Base-by-base conservation (phyloP, 2,329 filamentous ascomycete genomes). In the Cladosporium phlei region DNA sequence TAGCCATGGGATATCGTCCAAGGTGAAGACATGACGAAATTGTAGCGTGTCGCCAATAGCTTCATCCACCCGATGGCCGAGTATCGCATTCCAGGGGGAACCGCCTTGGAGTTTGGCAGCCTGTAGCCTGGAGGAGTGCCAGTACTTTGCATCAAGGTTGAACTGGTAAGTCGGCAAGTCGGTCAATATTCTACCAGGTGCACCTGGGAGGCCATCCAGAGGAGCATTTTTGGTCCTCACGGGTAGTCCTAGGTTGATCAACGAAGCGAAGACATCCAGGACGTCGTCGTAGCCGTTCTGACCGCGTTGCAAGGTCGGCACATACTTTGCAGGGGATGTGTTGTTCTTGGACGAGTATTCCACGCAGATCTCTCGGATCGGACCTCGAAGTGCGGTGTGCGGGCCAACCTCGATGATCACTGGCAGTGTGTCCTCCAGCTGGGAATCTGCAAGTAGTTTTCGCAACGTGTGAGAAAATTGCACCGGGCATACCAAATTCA, bases 21-120 rank as follows among this genome's bases (percentile, higher is more conserved):
- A 21, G 1, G 19, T 20, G 2, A 40, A 19, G 14, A 40, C 20
- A 10, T 40, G 28, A 12, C 38, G 38, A 12, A 28, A 38, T 1
- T 22, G 34, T n/a, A n/a, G n/a, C n/a, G n/a, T n/a, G n/a, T n/a
- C n/a, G n/a, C n/a, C n/a, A n/a, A n/a, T n/a, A n/a, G n/a, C n/a
- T n/a, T n/a, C n/a, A n/a, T n/a, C n/a, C n/a, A n/a, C n/a, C n/a
- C n/a, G n/a, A n/a, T n/a, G n/a, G 17, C 21, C 21, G 25, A 17
- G 24, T 28, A 22, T 20, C 10, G 25, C 25, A 12, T 40, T 22
- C 28, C 38, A 40, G 1, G 38, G 38, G 10, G 28, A 22, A 1
- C 77, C 55, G 10, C 59, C 53, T 22, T 57, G 32, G 10, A 29
- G 19, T 3, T 24, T 49, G 46, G 22, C 16, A 6, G 33, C 29